Base-by-base conservation (phyloP, 495 filamentous ascomycete genomes). In the Tetracladium marchalianum region DNA sequence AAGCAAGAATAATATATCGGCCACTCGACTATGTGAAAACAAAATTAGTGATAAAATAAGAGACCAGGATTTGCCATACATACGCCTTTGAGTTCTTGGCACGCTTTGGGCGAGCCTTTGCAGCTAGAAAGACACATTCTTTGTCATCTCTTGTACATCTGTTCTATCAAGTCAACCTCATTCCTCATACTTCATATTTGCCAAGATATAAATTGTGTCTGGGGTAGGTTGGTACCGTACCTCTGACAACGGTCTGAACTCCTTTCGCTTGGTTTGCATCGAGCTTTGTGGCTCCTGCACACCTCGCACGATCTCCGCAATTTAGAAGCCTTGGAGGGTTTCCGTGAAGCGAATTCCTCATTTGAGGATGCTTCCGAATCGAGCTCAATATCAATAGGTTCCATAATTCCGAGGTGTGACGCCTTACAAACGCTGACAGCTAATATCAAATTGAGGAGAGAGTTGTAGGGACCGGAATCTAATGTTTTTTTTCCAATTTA, bases 101-200 rank as follows among this genome's bases (percentile, higher is more conserved):
- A 37, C 48, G 19, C 40, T 60, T 60, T 7, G 54, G 50, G 33
- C 57, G 41, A 13, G 53, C 47, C 38, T 56, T 53, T 8, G 57
- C 48, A 19, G 45, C 33, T 1, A 52, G 31, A 34, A 57, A 60
- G 3, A 54, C 32, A 41, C 57, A 60, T 45, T 52, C 16, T 18
- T 52, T 53, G 11, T 37, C 45, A 15, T 60, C 55, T 39, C 44
- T 44, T 7, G 49, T 1, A 49, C 55, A 57, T 41, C 55, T 57
- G 17, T 17, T 38, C 6, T 18, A 2, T 8, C 35, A 13, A 18
- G 22, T 27, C 7, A 27, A 27, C 22, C 8, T 18, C n/a, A 18
- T 18, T 3, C 35, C 8, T 38, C 13, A 38, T 2, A 13, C n/a
- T 8, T 38, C 17, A 13, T 38, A 18, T 2, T 38, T 13, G 35